Evolutionary conservation across 2,329 filamentous ascomycete species (phyloP), one percentile per base, ranked within the genome.

Genomic region (Cladophialophora carrionii): DNA sequence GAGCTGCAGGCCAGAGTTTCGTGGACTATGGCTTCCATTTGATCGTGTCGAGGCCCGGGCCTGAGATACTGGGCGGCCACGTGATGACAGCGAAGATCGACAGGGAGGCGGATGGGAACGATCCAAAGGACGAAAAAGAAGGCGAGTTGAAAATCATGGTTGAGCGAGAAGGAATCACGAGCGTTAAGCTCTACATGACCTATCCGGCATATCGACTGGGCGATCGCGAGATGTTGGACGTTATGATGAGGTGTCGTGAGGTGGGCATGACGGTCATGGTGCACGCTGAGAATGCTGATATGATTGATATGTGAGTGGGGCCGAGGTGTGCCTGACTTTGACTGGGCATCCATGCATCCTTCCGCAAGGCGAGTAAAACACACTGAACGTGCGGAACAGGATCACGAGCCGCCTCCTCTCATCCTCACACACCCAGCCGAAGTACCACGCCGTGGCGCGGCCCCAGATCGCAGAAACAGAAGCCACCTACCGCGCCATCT

Each of bases 21-120:
- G 82, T 82, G 68, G 85, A 87, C 73, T 87, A 87, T 71, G 80
- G 82, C 2, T 81, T 81, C 68, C 80, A 82, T 64, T 73, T 81
- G 53, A 80, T 82, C 62, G 71, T 82, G 34, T 71, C 76, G 4
- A 73, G 72, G 3, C 74, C 74, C 2, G 72, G 70, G 7, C 17
- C 53, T 2, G 64, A 71, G 8, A 76, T 78, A 24, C 67, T 81
- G 0, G 66, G 73, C 10, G 37, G 37, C 37, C 37, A 14, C 17
- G 17, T 17, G 17, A 14, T 8, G 37, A 43, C 3, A 43, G 37
- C 5, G 37, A 43, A 43, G 4, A 17, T 41, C 12, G 34, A 17
- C 34, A 17, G 17, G 12, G 34, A 41, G 34, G 34, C 34, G 34
- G 5, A 41, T 17, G 37, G n/a, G 37, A 14, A 43, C 17, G 37